Percentiles rank a stretch among this genome's conserved stretches.
These are phyloP conservation scores for Leccinum proliferum DNA, from an alignment of 1,284 basidiomycete species.

Conservation along the genomic window DNA sequence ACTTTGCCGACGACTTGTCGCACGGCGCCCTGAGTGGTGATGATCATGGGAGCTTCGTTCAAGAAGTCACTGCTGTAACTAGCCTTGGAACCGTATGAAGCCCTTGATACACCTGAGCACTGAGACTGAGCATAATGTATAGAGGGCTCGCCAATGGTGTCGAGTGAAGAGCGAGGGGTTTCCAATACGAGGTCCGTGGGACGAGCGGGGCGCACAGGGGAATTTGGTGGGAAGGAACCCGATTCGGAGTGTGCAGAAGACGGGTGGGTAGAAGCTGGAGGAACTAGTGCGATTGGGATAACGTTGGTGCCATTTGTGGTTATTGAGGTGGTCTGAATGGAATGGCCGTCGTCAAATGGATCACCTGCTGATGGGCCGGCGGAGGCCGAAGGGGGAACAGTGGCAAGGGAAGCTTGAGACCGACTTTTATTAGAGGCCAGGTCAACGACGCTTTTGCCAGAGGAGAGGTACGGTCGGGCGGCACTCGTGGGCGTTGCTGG, in stretches of 20 bases:
- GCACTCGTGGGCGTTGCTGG: constrained; percentile 28
- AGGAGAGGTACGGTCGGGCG: constrained; percentile 42
- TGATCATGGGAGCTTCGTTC: constrained; percentile 74
- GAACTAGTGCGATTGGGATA: constrained; percentile 75
- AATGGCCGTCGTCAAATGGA: constrained; percentile 72
- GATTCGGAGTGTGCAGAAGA: constrained; percentile 25
- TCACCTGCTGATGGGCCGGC: constrained; percentile 36
- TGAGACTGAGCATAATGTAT: constrained; percentile 45
- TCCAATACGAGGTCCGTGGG: constrained; percentile 55
- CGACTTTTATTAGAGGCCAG: constrained; percentile 30
- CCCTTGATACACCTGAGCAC: constrained; percentile 51
- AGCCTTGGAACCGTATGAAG: constrained; percentile 68
- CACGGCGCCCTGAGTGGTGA: constrained; percentile 60
- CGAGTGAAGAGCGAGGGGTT: constrained; percentile 54
- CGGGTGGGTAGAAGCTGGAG: constrained; percentile 43
- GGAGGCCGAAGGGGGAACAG: constrained; percentile 20
- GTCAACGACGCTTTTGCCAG: constrained; percentile 48
- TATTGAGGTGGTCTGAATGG: constrained; percentile 68
- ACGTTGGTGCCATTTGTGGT: constrained; percentile 74
- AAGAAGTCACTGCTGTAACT: constrained; percentile 75
- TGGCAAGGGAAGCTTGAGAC: constrained; percentile 33
- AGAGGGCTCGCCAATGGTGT: constrained; percentile 38
- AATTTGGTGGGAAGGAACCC: constrained; percentile 28
- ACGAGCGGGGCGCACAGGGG: constrained; percentile 57
- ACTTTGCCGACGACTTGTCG: constrained; percentile 70